A percentile compares a stretch with the other conserved stretches of the same genome.
Conservation (phyloP, 805 yeast genomes). For the Pichia phayaonensis region DNA sequence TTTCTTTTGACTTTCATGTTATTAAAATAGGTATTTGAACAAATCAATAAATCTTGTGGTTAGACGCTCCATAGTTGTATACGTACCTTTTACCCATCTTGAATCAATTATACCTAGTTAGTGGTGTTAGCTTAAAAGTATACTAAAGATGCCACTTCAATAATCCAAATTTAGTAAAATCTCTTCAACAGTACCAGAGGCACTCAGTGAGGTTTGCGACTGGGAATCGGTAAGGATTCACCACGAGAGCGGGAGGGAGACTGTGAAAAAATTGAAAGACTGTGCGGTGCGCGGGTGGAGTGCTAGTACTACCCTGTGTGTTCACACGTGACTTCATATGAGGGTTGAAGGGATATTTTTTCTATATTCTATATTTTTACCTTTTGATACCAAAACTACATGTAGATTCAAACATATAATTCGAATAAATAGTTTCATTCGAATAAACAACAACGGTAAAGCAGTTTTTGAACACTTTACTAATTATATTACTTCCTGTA, state of each 20-base stretch:
- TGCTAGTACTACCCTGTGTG: background rate
- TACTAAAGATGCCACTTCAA: background rate
- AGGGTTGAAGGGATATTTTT: too few species aligned
- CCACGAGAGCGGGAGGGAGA: background rate
- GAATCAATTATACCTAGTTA: conserved; percentile 18
- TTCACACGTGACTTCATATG: conserved; percentile 1
- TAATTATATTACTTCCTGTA: too few species aligned
- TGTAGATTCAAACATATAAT: too few species aligned
- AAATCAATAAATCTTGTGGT: background rate
- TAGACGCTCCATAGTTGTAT: background rate
- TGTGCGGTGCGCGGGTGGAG: background rate
- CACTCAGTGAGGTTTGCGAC: background rate
- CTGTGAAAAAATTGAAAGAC: background rate
- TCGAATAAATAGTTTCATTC: too few species aligned
- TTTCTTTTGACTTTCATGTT: background rate
- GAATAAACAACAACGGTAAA: too few species aligned
- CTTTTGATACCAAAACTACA: too few species aligned
- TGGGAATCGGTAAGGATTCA: background rate
- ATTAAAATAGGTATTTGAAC: background rate
- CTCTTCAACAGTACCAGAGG: background rate
- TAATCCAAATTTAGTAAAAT: background rate
- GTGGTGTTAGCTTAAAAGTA: background rate
- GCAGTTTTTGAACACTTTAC: too few species aligned
- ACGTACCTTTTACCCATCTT: conserved; percentile 48
- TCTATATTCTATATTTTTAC: too few species aligned